phyloP scores from a whole-genome alignment of 176 grass and related monocot genomes.

The Avena sativa region DNA sequence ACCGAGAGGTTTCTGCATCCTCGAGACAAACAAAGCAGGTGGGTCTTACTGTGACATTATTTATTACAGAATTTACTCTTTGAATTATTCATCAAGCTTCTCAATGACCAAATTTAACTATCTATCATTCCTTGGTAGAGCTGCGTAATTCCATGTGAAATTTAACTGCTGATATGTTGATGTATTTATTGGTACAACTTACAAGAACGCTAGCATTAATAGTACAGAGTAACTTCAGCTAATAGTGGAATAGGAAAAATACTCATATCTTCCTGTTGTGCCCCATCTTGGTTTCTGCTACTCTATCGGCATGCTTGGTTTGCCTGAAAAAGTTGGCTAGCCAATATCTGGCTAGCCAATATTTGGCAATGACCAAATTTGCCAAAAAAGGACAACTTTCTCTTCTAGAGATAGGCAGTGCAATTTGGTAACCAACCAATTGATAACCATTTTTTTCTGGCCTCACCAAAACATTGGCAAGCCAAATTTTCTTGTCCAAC shows the following conservation, averaged over 20 bases:
- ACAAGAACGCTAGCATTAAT: neutral
- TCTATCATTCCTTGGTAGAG: constrained; percentile 17
- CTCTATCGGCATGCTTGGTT: neutral
- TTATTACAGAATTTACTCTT: neutral
- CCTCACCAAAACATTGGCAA: neutral
- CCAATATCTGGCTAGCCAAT: neutral
- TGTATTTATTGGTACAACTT: neutral
- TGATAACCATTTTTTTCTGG: neutral
- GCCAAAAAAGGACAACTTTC: neutral
- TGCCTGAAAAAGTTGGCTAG: neutral
- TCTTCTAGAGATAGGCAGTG: neutral
- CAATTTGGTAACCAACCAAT: constrained; percentile 6
- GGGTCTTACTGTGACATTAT: constrained; percentile 19
- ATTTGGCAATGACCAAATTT: neutral
- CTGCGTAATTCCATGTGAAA: neutral
- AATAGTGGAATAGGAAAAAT: neutral
- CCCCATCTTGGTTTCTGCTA: neutral
- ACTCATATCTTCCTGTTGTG: neutral
- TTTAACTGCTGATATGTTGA: neutral
- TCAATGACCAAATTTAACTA: constrained; percentile 13
- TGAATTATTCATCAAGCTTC: constrained; percentile 9
- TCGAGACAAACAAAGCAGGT: constrained; percentile 68
- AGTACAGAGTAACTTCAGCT: constrained; percentile 20
- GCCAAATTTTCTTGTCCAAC: neutral
- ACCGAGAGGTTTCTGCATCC: constrained; percentile 51